Evolutionary conservation across 2,329 filamentous ascomycete species (phyloP), one percentile per base, ranked within the genome.

Genomic region (Xylaria sp.): DNA sequence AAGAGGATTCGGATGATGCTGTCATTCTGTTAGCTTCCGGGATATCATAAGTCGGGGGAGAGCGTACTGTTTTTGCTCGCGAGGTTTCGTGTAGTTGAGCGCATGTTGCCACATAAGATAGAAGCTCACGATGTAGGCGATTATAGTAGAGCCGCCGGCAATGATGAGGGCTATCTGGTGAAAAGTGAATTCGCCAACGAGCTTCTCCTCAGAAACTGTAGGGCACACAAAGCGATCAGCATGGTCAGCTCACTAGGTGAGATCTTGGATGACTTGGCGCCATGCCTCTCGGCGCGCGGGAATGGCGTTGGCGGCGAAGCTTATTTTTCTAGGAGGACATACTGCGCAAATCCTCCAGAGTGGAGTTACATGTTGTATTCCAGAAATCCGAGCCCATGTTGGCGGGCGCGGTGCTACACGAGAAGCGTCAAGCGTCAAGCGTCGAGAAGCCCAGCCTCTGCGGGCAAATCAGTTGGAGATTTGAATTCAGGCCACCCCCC

Each of bases 1-100:
- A 94, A 89, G 25, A 96, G 84, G 68, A 96, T 94, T 51, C 92
- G 91, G 70, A 96, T 94, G 71, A 95, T 93, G 74, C 71, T 73
- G 42, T 12, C 2, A 17, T 14, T 19, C n/a, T 51, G 88, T 92
- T 69, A 50, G 50, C 37, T 51, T 17, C 31, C 60, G 50, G 12
- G 55, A 51, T 23, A 19, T 19, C 28, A 49, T 5, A 4, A 21
- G 19, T 8, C n/a, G 42, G 58, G 60, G 61, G 35, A 47, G 5
- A 37, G 65, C 71, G 11, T 69, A 73, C 71, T 88, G 84, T 74
- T 80, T 82, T 71, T 88, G 86, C 74, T 88, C 84, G 58, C 78
- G 75, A 6, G 85, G 85, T 59, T 85, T 85, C 25, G 85, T 87
- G 71, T 88, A 88, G 75, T 88, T 81, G 17, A 79, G 67, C 31